phyloP scores from a whole-genome alignment of 345 rosid species.

The Laguncularia racemosa region DNA sequence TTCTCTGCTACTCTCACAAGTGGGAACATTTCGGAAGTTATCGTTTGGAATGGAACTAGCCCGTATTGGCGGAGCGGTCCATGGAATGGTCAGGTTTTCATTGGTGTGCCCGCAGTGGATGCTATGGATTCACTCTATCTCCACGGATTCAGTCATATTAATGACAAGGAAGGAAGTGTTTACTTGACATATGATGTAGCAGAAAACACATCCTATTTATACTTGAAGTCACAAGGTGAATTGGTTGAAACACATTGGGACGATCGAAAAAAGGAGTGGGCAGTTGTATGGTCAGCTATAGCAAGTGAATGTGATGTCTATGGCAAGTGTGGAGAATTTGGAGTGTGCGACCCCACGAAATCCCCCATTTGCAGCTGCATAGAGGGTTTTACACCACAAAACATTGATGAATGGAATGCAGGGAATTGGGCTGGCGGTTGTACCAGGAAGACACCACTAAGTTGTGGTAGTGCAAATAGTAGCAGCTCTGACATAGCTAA shows the following conservation, averaged over 20 bases:
- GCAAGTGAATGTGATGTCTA: constrained; percentile 30
- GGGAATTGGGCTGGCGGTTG: constrained; percentile 27
- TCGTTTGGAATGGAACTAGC: constrained; percentile 30
- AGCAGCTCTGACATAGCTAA: not conserved
- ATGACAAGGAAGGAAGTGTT: constrained; percentile 9
- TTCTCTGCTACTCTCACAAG: constrained; percentile 9
- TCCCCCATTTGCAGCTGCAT: constrained; percentile 23
- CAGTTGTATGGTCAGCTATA: not conserved
- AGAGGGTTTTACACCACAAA: constrained; percentile 9
- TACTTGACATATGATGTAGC: constrained; percentile 8
- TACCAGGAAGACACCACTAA: constrained; percentile 11
- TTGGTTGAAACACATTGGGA: not conserved
- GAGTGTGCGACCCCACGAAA: constrained; percentile 9
- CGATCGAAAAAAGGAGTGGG: not conserved
- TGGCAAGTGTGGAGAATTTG: constrained; percentile 43
- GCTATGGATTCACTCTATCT: constrained; percentile 6
- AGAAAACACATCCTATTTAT: not conserved
- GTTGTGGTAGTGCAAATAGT: too few relatives aligned
- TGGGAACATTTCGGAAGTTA: constrained; percentile 22
- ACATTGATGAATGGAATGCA: constrained; percentile 15
- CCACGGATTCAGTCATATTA: constrained; percentile 13
- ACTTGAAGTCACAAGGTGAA: constrained; percentile 7
- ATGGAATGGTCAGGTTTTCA: constrained; percentile 38
- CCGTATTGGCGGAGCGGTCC: constrained; percentile 46
- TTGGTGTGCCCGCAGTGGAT: constrained; percentile 5